Evolutionary conservation across 768 basidiomycete genomes (phyloP).

Genomic region (Leccinum aurantiacum): DNA sequence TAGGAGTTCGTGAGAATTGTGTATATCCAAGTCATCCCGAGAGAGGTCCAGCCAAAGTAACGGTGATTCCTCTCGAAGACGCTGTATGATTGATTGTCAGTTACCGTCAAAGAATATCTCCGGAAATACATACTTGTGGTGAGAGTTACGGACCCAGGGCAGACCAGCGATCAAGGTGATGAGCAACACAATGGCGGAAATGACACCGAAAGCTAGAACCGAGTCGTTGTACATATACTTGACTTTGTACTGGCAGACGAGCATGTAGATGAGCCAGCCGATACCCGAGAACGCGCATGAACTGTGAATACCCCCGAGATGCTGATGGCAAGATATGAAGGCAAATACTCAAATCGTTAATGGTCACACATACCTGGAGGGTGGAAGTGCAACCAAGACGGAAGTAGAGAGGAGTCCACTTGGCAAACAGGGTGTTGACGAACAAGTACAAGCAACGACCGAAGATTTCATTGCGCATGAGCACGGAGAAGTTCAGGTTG

Average conservation of each 20-base stretch:
- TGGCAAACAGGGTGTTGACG: constrained; percentile 76
- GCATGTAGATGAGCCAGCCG: constrained; percentile 65
- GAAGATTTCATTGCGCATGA: constrained; percentile 82
- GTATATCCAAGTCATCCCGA: constrained; percentile 60
- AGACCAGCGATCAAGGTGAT: constrained; percentile 65
- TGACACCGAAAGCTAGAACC: constrained; percentile 58
- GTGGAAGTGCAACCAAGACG: constrained; percentile 72
- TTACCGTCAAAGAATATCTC: neutral
- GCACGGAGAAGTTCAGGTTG: constrained; percentile 68
- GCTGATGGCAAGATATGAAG: constrained; percentile 38
- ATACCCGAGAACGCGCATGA: constrained; percentile 73
- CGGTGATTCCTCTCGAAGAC: constrained; percentile 81
- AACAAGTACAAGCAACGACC: constrained; percentile 72
- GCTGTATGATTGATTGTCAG: constrained; percentile 34
- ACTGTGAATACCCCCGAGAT: constrained; percentile 78
- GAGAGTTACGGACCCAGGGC: constrained; percentile 78
- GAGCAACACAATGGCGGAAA: constrained; percentile 56
- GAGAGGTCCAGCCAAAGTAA: constrained; percentile 73
- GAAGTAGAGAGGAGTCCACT: constrained; percentile 77
- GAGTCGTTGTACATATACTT: constrained; percentile 52
- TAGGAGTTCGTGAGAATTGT: constrained; percentile 68
- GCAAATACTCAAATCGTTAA: neutral
- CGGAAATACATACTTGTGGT: constrained; percentile 63
- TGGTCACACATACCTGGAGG: constrained; percentile 48
- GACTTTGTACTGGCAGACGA: constrained; percentile 54